Percentiles rank a stretch among this genome's conserved stretches.
Conservation (phyloP, 2,329 filamentous ascomycete species). For the Meredithiella fracta region DNA sequence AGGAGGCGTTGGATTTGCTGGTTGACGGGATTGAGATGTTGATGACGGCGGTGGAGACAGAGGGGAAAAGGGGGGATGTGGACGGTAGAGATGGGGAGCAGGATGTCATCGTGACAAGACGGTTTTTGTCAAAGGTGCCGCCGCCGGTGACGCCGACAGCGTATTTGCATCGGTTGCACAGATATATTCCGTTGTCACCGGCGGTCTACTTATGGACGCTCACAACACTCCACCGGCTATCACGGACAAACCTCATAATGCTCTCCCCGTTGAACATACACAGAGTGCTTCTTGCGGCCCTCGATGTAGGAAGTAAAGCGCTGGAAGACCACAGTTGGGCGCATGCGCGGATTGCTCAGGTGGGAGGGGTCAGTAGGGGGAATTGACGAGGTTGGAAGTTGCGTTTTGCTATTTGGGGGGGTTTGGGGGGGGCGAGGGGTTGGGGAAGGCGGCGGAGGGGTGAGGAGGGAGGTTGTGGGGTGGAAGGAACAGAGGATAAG, state of each 20-base stretch:
- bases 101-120: slow-evolving; percentile 70
- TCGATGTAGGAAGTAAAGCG: slow-evolving; percentile 83
- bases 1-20: slow-evolving; percentile 66
- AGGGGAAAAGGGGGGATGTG: background rate
- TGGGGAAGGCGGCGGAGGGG: slow-evolving; percentile 1
- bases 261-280: slow-evolving; percentile 77
- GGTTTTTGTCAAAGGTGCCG: slow-evolving; percentile 80
- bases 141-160: slow-evolving; percentile 70
- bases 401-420: slow-evolving; percentile 77
- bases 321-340: slow-evolving; percentile 84
- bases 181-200: slow-evolving; percentile 83
- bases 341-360: slow-evolving; percentile 66
- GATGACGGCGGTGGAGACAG: slow-evolving; percentile 24
- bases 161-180: slow-evolving; percentile 74
- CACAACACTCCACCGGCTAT: slow-evolving; percentile 62
- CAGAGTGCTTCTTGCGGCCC: slow-evolving; percentile 64
- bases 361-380: slow-evolving; percentile 69
- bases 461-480: background rate
- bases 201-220: slow-evolving; percentile 66
- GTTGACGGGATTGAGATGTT: slow-evolving; percentile 54
- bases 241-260: slow-evolving; percentile 58
- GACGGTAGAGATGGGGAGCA: background rate
- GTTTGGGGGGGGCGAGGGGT: slow-evolving; percentile 55
- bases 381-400: slow-evolving; percentile 74
- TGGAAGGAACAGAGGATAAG: background rate